Base-by-base conservation (phyloP, 2,329 filamentous ascomycete species). In the Dactylonectria estremocensis region DNA sequence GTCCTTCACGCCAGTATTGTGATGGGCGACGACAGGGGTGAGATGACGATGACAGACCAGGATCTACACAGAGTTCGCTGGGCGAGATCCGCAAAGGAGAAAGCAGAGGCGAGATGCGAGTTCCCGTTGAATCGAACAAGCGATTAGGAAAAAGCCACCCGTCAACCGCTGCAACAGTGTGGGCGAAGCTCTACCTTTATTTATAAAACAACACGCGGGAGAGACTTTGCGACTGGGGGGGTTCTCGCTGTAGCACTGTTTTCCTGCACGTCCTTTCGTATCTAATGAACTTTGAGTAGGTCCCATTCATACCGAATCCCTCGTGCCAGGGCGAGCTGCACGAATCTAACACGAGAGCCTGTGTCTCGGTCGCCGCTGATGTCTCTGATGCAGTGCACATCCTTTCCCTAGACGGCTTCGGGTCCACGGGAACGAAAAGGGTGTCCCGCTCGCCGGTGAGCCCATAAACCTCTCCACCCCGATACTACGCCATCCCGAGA, bases 41-140 rank as follows among this genome's bases (percentile, higher is more conserved):
- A 8, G 40, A 43, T n/a, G 40, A 43, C n/a, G 16, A n/a, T 43
- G 14, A n/a, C 14, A 43, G 14, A 43, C 40, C 37, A 33, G 10
- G 60, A 63, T 63, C 53, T 63, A 52, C 60, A 18, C 52, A 48
- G 50, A 55, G 50, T 62, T 62, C 40, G 37, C 59, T n/a, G 28
- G 37, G 33, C 9, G 50, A 33, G 31, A 40, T 60, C 18, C n/a
- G 18, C n/a, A 43, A 48, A n/a, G 16, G 35, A 53, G 49, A 49
- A 28, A 22, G 7, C 24, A 28, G 14, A 54, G 14, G 31, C 13
- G 22, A 35, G 52, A n/a, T 14, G 46, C 20, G 20, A 56, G 43
- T 33, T 56, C 45, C 60, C 55, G 62, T 60, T 40, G 24, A 46
- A n/a, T 28, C 45, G 46, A 22, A 24, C 55, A 40, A 28, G 55